Base-by-base conservation (phyloP, 805 yeast species). In the Ogataea nonfermentans region DNA sequence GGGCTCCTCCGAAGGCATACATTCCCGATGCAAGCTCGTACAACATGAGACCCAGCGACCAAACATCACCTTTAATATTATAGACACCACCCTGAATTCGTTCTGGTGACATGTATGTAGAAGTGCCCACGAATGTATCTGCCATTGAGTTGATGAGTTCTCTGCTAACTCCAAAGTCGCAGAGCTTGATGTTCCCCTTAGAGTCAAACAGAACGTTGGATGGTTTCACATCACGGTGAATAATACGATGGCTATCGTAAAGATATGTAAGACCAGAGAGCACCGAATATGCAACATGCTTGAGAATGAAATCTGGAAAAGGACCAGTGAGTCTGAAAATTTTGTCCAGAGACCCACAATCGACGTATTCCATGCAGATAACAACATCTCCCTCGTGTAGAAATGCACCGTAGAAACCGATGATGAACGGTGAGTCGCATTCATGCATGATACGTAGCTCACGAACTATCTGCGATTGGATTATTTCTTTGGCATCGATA, bases 31-130 rank as follows among this genome's bases (percentile, higher is more conserved):
- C 91, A 37, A 93, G 68, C 61, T 93, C 98, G 35, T 87, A 78
- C 28, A 93, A 69, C 81, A 90, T 84, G 31, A 93, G 68, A 1
- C 99, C 99, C 49, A 90, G 66, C 0, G 97, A 88, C 99, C 99
- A 93, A 9, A 93, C 91, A 61, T 93, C 99, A 26, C 95, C 91
- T 51, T 90, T 89, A n/a, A 90, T 82, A 7, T 95, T 84, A 63
- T 93, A 93, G 8, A 82, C 81, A 29, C 86, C 87, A 13, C 99
- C 99, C 63, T 89, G 96, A 40, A 93, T 91, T 47, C 99, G 74
- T 55, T 93, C 99, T 0, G 99, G 99, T 1, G 96, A 85, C 95
- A 93, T 93, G 59, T 93, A 93, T 0, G 95, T 88, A 1, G 96
- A 88, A 0, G 99, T 93, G 1, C 99, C 99, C 8, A 93, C 98